Percentiles rank a stretch among this genome's conserved stretches.
These are phyloP conservation scores for Leccinellum luteum DNA, from an alignment of 768 basidiomycete genomes.

Conservation along the genomic window DNA sequence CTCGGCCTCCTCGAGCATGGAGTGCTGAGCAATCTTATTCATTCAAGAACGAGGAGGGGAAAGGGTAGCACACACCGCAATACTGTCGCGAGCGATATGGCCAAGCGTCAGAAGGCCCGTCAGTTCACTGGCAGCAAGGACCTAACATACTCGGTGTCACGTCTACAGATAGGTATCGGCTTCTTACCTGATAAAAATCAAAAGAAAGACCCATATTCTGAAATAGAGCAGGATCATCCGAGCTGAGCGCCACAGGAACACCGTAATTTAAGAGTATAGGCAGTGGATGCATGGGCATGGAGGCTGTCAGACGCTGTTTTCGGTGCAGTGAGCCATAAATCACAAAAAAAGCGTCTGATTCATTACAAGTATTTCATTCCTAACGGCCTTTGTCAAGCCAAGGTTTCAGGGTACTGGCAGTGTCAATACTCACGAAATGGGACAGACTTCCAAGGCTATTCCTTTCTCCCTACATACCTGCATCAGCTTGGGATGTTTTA, in stretches of 20 bases:
- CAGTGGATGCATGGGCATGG: slow-evolving; percentile 78
- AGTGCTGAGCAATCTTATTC: slow-evolving; percentile 39
- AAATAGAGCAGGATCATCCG: slow-evolving; percentile 76
- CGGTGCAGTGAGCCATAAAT: neutral
- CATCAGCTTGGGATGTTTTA: slow-evolving; percentile 73
- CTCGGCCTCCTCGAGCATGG: slow-evolving; percentile 45
- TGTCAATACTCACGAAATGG: slow-evolving; percentile 63
- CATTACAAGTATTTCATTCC: slow-evolving; percentile 71
- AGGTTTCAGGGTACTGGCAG: neutral
- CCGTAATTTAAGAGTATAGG: slow-evolving; percentile 71
- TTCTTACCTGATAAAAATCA: slow-evolving; percentile 69
- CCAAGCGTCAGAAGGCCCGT: slow-evolving; percentile 62
- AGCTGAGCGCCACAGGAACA: slow-evolving; percentile 65
- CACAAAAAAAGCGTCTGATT: neutral
- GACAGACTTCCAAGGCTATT: slow-evolving; percentile 74
- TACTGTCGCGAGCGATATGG: slow-evolving; percentile 66
- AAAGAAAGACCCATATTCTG: slow-evolving; percentile 76
- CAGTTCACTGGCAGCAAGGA: slow-evolving; percentile 66
- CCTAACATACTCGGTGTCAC: slow-evolving; percentile 34
- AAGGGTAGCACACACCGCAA: slow-evolving; percentile 36
- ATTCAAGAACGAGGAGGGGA: neutral
- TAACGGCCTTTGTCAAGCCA: slow-evolving; percentile 24
- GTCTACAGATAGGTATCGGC: neutral
- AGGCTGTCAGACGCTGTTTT: slow-evolving; percentile 64
- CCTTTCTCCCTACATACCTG: slow-evolving; percentile 58